Percentiles rank a stretch among this genome's conserved stretches.
phyloP scores from a whole-genome alignment of 352 stramenopile genomes.

The Globisporangium middletonii region DNA sequence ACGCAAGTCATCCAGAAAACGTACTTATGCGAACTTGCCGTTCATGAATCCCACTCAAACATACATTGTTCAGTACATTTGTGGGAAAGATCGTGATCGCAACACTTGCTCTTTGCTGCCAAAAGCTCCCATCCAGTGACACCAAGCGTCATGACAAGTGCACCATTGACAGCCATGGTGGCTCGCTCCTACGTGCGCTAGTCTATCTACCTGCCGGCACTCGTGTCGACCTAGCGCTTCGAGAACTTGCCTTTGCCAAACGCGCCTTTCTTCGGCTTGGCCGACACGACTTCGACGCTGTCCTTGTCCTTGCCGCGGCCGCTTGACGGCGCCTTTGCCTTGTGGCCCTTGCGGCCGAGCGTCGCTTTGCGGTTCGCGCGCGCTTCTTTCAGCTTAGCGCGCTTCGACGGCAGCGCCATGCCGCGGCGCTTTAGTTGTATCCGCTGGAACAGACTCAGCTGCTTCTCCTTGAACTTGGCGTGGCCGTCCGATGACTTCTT shows the following conservation, averaged over 20 bases:
- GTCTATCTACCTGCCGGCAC: neutral
- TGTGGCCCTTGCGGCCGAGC: conserved; percentile 24
- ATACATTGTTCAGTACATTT: too few relatives aligned
- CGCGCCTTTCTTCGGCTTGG: conserved; percentile 16
- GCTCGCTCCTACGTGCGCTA: neutral
- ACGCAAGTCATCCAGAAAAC: too few relatives aligned
- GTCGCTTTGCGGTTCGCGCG: conserved; percentile 65
- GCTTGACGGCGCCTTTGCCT: conserved; percentile 7
- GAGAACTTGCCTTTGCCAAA: conserved; percentile 20
- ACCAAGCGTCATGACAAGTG: too few relatives aligned
- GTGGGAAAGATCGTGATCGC: too few relatives aligned
- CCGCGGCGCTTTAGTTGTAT: conserved; percentile 84
- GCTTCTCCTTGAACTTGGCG: conserved; percentile 43
- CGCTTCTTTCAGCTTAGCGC: conserved; percentile 77
- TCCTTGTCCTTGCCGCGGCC: conserved; percentile 49
- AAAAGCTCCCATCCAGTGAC: too few relatives aligned
- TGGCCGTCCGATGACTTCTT: conserved; percentile 14
- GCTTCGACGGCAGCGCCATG: conserved; percentile 75
- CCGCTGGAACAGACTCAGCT: conserved; percentile 82
- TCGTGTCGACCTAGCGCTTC: conserved; percentile 5
- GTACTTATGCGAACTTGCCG: too few relatives aligned
- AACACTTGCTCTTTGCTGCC: too few relatives aligned
- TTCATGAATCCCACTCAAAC: too few relatives aligned
- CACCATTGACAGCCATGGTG: too few relatives aligned
- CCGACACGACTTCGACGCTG: conserved; percentile 17